Evolutionary conservation across 73 alveolate species (phyloP).

Genomic region (Paramecium tetraurelia): DNA sequence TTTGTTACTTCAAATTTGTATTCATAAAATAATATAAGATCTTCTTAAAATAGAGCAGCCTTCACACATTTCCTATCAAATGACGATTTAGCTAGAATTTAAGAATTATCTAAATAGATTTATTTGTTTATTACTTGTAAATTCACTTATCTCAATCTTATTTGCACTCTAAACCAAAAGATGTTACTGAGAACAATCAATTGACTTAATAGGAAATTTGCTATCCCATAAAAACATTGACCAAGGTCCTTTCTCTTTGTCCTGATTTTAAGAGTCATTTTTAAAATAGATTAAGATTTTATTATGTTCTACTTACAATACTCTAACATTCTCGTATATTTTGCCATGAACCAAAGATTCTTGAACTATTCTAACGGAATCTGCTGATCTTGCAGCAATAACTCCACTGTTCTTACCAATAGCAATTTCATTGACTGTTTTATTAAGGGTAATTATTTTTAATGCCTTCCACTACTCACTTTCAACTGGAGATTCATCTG

Average conservation of each 20-base stretch:
- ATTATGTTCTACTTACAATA: slow-evolving; percentile 85
- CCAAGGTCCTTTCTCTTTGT: slow-evolving; percentile 52
- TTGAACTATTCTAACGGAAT: slow-evolving; percentile 78
- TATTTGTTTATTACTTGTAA: slow-evolving; percentile 58
- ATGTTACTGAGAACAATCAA: slow-evolving; percentile 80
- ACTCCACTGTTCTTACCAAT: slow-evolving; percentile 90
- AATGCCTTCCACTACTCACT: slow-evolving; percentile 97
- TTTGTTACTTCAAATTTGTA: slow-evolving; percentile 87
- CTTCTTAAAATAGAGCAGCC: slow-evolving; percentile 86
- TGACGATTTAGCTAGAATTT: slow-evolving; percentile 65
- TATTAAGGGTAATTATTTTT: slow-evolving; percentile 73
- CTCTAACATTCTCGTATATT: slow-evolving; percentile 86
- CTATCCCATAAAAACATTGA: slow-evolving; percentile 45
- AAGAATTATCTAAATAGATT: slow-evolving; percentile 59
- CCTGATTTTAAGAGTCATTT: slow-evolving; percentile 44
- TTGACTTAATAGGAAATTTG: slow-evolving; percentile 87
- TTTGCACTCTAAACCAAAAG: slow-evolving; percentile 90
- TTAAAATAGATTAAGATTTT: slow-evolving; percentile 75
- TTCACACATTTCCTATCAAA: slow-evolving; percentile 79
- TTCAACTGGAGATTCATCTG: slow-evolving; percentile 86
- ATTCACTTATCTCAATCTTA: slow-evolving; percentile 84
- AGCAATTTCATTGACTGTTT: slow-evolving; percentile 70
- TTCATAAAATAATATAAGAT: slow-evolving; percentile 75
- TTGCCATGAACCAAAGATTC: slow-evolving; percentile 89
- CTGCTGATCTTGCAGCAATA: slow-evolving; percentile 74